Base-by-base conservation (phyloP, 179 eudicot genomes). In the Beta lomatogona region DNA sequence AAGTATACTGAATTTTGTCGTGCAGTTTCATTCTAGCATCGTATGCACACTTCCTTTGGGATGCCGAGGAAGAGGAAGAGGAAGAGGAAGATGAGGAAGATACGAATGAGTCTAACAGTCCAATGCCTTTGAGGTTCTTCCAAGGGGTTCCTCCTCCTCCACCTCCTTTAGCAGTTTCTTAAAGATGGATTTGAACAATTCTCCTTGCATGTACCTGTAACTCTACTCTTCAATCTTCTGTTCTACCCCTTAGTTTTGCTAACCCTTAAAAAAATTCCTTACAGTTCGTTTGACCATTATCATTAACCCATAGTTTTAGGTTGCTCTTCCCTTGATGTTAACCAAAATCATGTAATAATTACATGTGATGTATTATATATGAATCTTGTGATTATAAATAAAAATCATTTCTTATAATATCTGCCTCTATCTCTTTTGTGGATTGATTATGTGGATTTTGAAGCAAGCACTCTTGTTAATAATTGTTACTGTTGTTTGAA, bases 21-120 rank as follows among this genome's bases (percentile, higher is more conserved):
- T 83, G 84, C 92, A 92, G 95, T 81, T 89, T 84, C 75, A 91
- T 92, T 66, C 67, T 92, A 65, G 93, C 92, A 6, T 92, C 95
- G 6, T 92, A 92, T 73, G 93, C 95, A 6, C 88, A 82, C 15
- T 92, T 92, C 85, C 90, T 91, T n/a, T 91, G 95, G 95, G 95
- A 91, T 75, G 85, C 92, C 5, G 95, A 89, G 44, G 93, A 87
- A 0, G 92, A 81, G 11, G 88, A 87, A 0, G 95, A 89, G 44
- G 93, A 87, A 0, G 92, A 81, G 11, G 88, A 87, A 0, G 93
- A 90, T 10, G 88, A 78, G 21, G 85, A 86, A 3, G 83, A 67
- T 55, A 21, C 8, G 10, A 73, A 75, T 12, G 77, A 77, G 58
- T 41, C 81, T 11, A 55, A 81, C 80, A 79, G 19, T 71, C n/a